phyloP scores from a whole-genome alignment of 805 yeast species.

The Lachancea meyersii region DNA sequence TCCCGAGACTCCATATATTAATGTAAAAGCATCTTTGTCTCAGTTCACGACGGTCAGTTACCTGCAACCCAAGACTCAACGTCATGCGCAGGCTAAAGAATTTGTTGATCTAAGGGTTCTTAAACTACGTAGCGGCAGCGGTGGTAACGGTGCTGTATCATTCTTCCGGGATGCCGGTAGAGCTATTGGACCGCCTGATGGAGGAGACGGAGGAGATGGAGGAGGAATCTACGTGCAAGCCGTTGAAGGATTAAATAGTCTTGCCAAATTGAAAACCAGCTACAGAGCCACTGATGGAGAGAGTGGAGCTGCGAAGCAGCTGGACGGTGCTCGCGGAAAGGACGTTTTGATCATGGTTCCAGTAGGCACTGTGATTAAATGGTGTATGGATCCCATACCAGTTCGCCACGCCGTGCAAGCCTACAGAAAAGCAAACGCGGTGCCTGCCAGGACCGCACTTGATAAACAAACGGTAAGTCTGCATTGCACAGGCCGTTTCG shows the following conservation, averaged over 20 bases:
- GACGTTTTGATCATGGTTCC: conserved; percentile 83
- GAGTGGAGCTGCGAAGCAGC: conserved; percentile 65
- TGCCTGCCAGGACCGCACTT: conserved; percentile 23
- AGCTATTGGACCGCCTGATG: conserved; percentile 91
- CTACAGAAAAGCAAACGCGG: conserved; percentile 13
- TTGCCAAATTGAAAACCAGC: conserved; percentile 60
- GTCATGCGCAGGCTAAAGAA: conserved; percentile 36
- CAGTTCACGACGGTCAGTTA: conserved; percentile 28
- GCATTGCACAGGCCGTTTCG: conserved; percentile 32
- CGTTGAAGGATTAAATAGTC: conserved; percentile 58
- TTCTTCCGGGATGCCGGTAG: conserved; percentile 82
- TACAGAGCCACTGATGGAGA: conserved; percentile 71
- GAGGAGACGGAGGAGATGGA: conserved; percentile 98
- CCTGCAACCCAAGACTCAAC: conserved; percentile 38
- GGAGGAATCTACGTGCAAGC: conserved; percentile 85
- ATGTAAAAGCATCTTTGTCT: conserved; percentile 20
- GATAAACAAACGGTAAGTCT: conserved; percentile 22
- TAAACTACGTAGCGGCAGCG: conserved; percentile 66
- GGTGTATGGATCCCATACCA: conserved; percentile 71
- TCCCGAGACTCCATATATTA: conserved; percentile 20
- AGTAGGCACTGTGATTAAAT: conserved; percentile 77
- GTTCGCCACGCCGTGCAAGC: conserved; percentile 32
- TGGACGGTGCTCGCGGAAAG: conserved; percentile 81
- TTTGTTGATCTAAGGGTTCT: conserved; percentile 63
- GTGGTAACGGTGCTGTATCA: conserved; percentile 85